Base-by-base conservation (phyloP, 2,329 filamentous ascomycete species). In the Diaporthe eres region DNA sequence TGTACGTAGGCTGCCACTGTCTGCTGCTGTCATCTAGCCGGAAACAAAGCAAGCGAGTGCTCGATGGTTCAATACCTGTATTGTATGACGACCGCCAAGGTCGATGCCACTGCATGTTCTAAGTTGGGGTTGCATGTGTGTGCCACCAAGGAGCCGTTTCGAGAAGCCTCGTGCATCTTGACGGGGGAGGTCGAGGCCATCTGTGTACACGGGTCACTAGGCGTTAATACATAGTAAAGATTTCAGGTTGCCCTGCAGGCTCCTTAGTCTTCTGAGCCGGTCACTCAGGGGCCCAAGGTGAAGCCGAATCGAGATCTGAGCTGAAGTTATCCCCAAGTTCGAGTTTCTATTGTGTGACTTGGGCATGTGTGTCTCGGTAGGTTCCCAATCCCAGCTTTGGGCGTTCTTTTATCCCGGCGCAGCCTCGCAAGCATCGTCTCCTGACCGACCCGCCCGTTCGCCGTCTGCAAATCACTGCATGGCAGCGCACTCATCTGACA, bases 401-500 rank as follows among this genome's bases (percentile, higher is more conserved):
- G 49, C 39, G 15, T 53, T 25, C 15, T 31, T 13, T 67, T 13
- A 9, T 25, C 17, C 34, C 22, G 49, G 17, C 15, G 49, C 34
- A 28, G 34, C 65, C 49, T 68, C 65, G 34, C n/a, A 37, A 39
- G 49, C 49, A 42, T 25, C 49, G 34, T 25, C 42, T 51, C 49
- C 51, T 53, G 60, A 60, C n/a, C 31, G 28, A 31, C 47, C 47
- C 34, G n/a, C 12, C 37, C 51, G 57, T 55, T 70, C 47, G 65
- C 49, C 49, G n/a, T 53, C 42, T 68, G 60, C 63, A 65, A 49
- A 68, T 73, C 51, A 57, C 39, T 51, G 44, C 51, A n/a, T 53
- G n/a, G 51, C 42, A 13, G 39, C 39, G 37, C 51, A 34, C 53
- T 75, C 74, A 75, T 60, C 70, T 73, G 74, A 73, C 74, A 42